These are phyloP conservation scores for Candida corydali DNA, from an alignment of 805 yeast species.

Conservation along the genomic window DNA sequence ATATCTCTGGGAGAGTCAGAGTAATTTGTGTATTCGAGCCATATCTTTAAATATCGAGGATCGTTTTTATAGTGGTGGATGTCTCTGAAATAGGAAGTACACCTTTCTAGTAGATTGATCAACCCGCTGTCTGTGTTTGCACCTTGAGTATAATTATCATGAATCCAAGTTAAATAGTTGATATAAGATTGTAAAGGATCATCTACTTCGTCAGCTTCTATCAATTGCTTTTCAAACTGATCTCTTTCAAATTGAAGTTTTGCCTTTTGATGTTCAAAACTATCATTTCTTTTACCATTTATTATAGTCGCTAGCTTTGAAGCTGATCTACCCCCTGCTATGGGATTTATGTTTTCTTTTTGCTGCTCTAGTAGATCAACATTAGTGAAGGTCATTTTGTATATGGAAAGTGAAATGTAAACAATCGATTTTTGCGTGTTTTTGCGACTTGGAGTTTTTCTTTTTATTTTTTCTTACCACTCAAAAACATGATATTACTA, in stretches of 20 bases:
- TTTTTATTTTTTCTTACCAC: background rate
- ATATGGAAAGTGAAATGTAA: constrained; percentile 2
- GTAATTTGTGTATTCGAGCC: constrained; percentile 74
- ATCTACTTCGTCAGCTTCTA: constrained; percentile 57
- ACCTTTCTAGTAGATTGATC: constrained; percentile 60
- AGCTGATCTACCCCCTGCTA: constrained; percentile 67
- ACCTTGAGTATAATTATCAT: constrained; percentile 58
- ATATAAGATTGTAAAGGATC: constrained; percentile 78
- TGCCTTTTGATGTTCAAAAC: constrained; percentile 20
- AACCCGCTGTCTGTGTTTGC: constrained; percentile 61
- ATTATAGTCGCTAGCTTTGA: constrained; percentile 47
- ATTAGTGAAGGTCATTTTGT: constrained; percentile 2
- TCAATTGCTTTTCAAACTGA: constrained; percentile 47
- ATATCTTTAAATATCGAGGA: constrained; percentile 70
- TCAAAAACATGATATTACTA: background rate
- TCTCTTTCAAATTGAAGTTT: constrained; percentile 32
- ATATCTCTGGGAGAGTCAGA: constrained; percentile 69
- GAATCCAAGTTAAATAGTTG: constrained; percentile 75
- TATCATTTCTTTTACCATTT: constrained; percentile 8
- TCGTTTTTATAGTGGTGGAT: constrained; percentile 71
- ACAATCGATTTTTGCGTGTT: constrained; percentile 1
- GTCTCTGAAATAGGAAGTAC: constrained; percentile 67
- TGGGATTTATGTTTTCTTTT: constrained; percentile 74
- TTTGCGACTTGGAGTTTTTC: background rate
- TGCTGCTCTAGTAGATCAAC: constrained; percentile 35